Base-by-base conservation (phyloP, 2,329 filamentous ascomycete genomes). In the Parastagonospora avenae region DNA sequence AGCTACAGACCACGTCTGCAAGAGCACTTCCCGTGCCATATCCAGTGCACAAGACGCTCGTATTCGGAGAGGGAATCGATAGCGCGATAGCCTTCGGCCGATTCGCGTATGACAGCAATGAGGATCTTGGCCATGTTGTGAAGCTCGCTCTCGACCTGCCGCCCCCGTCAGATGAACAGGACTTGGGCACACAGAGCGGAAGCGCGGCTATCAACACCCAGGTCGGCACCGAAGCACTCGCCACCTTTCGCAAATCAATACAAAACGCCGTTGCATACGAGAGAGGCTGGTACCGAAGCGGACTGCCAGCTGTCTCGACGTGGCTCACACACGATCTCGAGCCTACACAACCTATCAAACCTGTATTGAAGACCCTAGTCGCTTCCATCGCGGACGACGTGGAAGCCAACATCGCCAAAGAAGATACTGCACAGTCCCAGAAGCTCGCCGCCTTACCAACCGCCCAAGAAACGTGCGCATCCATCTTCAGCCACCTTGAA, bases 31-130 rank as follows among this genome's bases (percentile, higher is more conserved):
- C 86, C 12, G 80, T 94, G 36, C 85, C 86, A 6, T 91, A 91
- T 38, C 92, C 93, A 0, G 91, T 97, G 1, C 93, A 97, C 68
- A 90, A 87, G 67, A 85, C 88, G 1, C 74, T 97, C 12, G 64
- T 97, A 8, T 82, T 96, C 8, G 86, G 85, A 0, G 82, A 90
- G 42, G 92, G 91, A 0, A 75, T 96, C 2, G 77, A 83, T 46
- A 91, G 89, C 7, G 84, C 88, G 1, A 79, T 87, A 4, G 77
- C 81, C 1, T 82, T 73, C 71, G 68, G 77, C 39, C 61, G 71
- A 33, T 71, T 78, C 56, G 70, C 70, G 12, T 64, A 69, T 37
- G 63, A 70, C 30, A 55, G 40, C 74, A 78, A 14, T 54, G 77
- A 31, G 41, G 75, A 52, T 70, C 69, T 60, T 57, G 53, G 74